Evolutionary conservation across 176 grass and related monocot species (phyloP), one percentile per base, ranked within the genome.

Genomic region (Themeda triandra): DNA sequence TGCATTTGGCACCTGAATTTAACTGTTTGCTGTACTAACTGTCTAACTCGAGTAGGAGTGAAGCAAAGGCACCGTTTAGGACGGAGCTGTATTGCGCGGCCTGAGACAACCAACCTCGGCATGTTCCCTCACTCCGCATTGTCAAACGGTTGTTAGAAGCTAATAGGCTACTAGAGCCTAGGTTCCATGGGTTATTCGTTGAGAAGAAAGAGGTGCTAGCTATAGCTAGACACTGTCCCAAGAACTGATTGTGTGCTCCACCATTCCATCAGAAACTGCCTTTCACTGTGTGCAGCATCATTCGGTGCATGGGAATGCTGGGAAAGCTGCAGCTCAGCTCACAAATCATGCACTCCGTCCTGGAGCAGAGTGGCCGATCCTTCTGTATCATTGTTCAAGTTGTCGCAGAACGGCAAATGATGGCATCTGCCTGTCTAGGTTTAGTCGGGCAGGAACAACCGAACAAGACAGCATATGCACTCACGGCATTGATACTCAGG

Each of bases 1-100:
- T 66, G 64, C 54, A 82, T 27, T 69, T 41, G 41, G 17, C 73
- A 66, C 54, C 65, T 83, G 80, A 36, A 48, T 69, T 82, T 63
- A 69, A 69, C 80, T 78, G 80, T 88, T 66, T 56, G 71, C 69
- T 66, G 42, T 44, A n/a, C 9, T 74, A 2, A 8, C 21, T 44
- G 8, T 35, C 66, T 75, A 33, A 32, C 31, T 83, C 80, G 78
- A 92, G 89, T 94, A 80, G 75, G 88, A 90, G 90, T 92, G 79
- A 95, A 90, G 88, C 69, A 39, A 85, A 87, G 69, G 85, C 78
- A 75, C 88, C 49, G 28, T 76, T 30, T 56, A 21, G 63, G 44
- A n/a, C n/a, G n/a, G n/a, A 2, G 12, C 6, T 68, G 42, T n/a
- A 0, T 24, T 59, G 23, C 23, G 56, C 56, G 14, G 46, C 23